Evolutionary conservation across 2,329 filamentous ascomycete genomes (phyloP).

Genomic region (Tetracladium maxilliforme): DNA sequence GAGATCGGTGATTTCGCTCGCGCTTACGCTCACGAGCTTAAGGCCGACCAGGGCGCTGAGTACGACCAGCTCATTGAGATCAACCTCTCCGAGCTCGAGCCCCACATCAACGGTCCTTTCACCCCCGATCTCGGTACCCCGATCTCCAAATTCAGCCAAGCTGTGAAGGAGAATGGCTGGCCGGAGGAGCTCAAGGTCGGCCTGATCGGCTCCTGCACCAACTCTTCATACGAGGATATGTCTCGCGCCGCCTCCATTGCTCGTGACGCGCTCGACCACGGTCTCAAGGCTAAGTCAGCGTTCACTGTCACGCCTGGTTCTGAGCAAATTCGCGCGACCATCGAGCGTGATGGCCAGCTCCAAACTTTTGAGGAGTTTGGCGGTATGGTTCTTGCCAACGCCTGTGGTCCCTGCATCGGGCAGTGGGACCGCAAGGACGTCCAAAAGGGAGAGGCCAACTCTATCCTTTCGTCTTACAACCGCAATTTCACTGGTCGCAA

Average conservation of each 20-base stretch:
- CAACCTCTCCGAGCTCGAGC: slow-evolving; percentile 88
- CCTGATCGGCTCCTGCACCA: slow-evolving; percentile 96
- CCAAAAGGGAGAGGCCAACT: slow-evolving; percentile 91
- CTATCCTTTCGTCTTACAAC: slow-evolving; percentile 98
- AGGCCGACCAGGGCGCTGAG: slow-evolving; percentile 76
- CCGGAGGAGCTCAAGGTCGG: slow-evolving; percentile 93
- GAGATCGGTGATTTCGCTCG: slow-evolving; percentile 85
- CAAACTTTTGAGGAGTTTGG: slow-evolving; percentile 94
- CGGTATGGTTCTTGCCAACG: slow-evolving; percentile 87
- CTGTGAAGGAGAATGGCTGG: slow-evolving; percentile 90
- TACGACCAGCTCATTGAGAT: slow-evolving; percentile 96
- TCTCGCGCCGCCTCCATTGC: slow-evolving; percentile 83
- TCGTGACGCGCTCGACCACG: slow-evolving; percentile 79
- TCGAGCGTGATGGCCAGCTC: slow-evolving; percentile 78
- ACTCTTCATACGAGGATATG: slow-evolving; percentile 81
- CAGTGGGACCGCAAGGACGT: slow-evolving; percentile 94
- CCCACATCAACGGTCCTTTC: slow-evolving; percentile 97
- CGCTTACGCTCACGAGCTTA: slow-evolving; percentile 70
- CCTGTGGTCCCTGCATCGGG: slow-evolving; percentile 83
- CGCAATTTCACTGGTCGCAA: slow-evolving; percentile 99
- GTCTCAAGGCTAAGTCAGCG: slow-evolving; percentile 80
- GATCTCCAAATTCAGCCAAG: slow-evolving; percentile 93
- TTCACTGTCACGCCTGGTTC: slow-evolving; percentile 95
- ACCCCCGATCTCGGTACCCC: slow-evolving; percentile 95
- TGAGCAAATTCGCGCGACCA: slow-evolving; percentile 91